A percentile compares a stretch with the other conserved stretches of the same genome.
Evolutionary conservation across 225 moss, liverwort and hornwort genomes (phyloP).

Genomic region (Marchantia polymorpha): DNA sequence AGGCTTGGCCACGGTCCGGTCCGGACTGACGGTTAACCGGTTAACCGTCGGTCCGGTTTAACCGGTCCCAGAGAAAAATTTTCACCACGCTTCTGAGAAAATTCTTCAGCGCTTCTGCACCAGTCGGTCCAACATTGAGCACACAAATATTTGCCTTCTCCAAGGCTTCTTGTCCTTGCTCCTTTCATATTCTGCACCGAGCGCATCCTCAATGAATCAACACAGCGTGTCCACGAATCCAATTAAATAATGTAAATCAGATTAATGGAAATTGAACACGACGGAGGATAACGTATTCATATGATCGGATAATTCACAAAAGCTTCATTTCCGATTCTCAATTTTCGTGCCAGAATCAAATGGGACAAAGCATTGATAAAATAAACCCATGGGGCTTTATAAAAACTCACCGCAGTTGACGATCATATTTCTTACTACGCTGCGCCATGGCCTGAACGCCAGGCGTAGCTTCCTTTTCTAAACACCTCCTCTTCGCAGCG

Average conservation of each 20-base stretch:
- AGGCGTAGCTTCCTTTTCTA: slow-evolving; percentile 50
- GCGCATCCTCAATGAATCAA: slow-evolving; percentile 3
- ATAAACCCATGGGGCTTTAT: not conserved
- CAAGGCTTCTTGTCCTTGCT: slow-evolving; percentile 90
- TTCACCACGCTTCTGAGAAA: too few relatives aligned
- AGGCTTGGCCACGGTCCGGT: too few relatives aligned
- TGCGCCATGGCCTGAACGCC: slow-evolving; percentile 81
- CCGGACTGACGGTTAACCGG: too few relatives aligned
- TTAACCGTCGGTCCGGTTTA: too few relatives aligned
- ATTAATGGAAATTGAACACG: not conserved
- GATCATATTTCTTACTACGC: slow-evolving; percentile 93
- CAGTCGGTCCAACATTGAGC: slow-evolving; percentile 92
- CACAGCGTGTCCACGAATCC: not conserved
- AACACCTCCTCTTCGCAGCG: slow-evolving; percentile 51
- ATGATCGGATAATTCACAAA: not conserved
- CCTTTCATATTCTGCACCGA: slow-evolving; percentile 85
- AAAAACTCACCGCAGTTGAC: slow-evolving; percentile 73
- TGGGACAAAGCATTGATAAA: not conserved
- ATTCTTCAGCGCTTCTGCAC: slow-evolving; percentile 91
- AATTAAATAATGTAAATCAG: not conserved
- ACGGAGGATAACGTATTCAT: not conserved
- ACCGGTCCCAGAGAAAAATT: too few relatives aligned
- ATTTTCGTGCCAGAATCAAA: not conserved
- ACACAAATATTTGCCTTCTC: slow-evolving; percentile 87
- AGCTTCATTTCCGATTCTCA: not conserved